Conservation (phyloP, 257 asterid genomes). For the Nyctanthes arbortristis region DNA sequence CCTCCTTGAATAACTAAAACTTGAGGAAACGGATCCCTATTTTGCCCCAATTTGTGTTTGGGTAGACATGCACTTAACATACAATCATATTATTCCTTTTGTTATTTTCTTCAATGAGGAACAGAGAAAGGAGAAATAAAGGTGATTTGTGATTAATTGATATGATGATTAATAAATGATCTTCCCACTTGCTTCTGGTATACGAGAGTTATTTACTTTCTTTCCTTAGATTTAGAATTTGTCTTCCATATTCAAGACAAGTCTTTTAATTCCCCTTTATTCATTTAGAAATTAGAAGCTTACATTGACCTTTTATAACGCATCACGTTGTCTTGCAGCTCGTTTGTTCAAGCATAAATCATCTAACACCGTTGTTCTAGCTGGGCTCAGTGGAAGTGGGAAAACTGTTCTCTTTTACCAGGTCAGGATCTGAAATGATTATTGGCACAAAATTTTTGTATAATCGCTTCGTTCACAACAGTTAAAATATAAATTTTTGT, state of each 20-base stretch:
- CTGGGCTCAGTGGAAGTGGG: conserved; percentile 83
- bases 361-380: conserved; percentile 56
- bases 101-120: too few relatives aligned
- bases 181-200: not conserved
- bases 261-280: not conserved
- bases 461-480: not conserved
- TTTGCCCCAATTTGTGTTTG: too few relatives aligned
- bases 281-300: too few relatives aligned
- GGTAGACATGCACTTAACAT: too few relatives aligned
- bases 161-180: conserved; percentile 3
- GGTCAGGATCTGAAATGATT: conserved; percentile 31
- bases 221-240: not conserved
- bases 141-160: too few relatives aligned
- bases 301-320: not conserved
- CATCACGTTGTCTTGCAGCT: conserved; percentile 41
- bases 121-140: too few relatives aligned
- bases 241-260: not conserved
- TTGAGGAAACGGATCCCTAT: too few relatives aligned
- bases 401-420: conserved; percentile 75
- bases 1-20: not conserved
- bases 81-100: too few relatives aligned
- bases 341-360: conserved; percentile 50
- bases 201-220: not conserved
- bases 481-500: conserved; percentile 15
- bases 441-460: not conserved